Evolutionary conservation across 805 yeast genomes (phyloP).

Genomic region (Candida coleopterorum): DNA sequence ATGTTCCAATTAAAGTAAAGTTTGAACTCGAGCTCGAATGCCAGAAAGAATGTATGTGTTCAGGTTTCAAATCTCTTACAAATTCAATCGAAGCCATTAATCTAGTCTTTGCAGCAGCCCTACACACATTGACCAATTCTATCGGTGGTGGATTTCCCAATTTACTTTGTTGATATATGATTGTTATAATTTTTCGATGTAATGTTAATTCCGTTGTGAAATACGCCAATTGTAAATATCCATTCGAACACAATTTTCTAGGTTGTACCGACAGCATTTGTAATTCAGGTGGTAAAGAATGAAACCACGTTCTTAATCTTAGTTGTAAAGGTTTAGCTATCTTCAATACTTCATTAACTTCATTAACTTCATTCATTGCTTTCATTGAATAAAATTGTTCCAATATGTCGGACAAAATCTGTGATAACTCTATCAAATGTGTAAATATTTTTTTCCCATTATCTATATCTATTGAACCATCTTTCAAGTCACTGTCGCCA

Average conservation of each 20-base stretch:
- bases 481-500: conserved; percentile 46
- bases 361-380: conserved; percentile 51
- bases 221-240: conserved; percentile 77
- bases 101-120: conserved; percentile 82
- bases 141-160: conserved; percentile 30
- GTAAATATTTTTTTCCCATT: conserved; percentile 67
- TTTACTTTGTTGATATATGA: conserved; percentile 36
- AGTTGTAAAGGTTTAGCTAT: conserved; percentile 80
- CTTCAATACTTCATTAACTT: conserved; percentile 64
- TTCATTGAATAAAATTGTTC: conserved; percentile 67
- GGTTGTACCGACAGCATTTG: conserved; percentile 61
- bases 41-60: conserved; percentile 88
- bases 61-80: conserved; percentile 68
- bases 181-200: conserved; percentile 70
- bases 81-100: conserved; percentile 78
- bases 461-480: conserved; percentile 64
- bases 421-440: conserved; percentile 60
- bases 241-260: conserved; percentile 65
- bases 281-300: conserved; percentile 57
- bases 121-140: conserved; percentile 53
- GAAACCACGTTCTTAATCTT: conserved; percentile 71
- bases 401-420: conserved; percentile 66
- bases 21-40: conserved; percentile 76
- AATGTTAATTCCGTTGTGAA: conserved; percentile 86
- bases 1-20: conserved; percentile 78